These are phyloP conservation scores for Podaxis mareebaensis DNA, from an alignment of 768 basidiomycete genomes.

Conservation along the genomic window DNA sequence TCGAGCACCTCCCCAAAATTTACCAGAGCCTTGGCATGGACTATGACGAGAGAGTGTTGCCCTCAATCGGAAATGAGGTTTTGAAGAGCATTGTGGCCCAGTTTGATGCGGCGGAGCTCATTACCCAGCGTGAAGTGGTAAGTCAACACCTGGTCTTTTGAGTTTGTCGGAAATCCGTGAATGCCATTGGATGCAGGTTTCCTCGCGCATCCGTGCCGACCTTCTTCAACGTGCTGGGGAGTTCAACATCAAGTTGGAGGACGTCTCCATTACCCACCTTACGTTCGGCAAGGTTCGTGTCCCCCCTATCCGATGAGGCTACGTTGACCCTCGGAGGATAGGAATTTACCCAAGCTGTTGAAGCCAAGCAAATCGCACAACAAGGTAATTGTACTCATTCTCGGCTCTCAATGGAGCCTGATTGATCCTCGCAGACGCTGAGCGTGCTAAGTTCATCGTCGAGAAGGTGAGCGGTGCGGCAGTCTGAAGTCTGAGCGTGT, in stretches of 20 bases:
- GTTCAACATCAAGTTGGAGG: constrained; percentile 94
- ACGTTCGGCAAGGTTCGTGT: constrained; percentile 78
- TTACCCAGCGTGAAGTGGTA: constrained; percentile 97
- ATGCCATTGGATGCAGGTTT: constrained; percentile 53
- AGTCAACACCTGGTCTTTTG: constrained; percentile 28
- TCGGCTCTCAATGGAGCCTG: constrained; percentile 9
- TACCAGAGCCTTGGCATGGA: constrained; percentile 95
- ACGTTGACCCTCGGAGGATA: constrained; percentile 27
- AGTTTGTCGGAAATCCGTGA: background rate
- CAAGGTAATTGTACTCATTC: constrained; percentile 60
- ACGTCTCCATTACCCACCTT: constrained; percentile 93
- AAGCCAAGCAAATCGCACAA: constrained; percentile 99
- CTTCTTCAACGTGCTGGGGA: constrained; percentile 91
- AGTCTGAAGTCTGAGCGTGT: background rate
- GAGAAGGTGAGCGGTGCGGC: constrained; percentile 69
- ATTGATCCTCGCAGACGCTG: constrained; percentile 67
- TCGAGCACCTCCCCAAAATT: constrained; percentile 83
- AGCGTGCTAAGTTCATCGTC: constrained; percentile 98
- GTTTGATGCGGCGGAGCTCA: constrained; percentile 95
- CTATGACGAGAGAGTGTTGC: constrained; percentile 97
- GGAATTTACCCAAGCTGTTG: constrained; percentile 98
- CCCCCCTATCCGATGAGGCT: constrained; percentile 6
- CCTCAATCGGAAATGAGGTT: constrained; percentile 98
- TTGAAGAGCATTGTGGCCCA: constrained; percentile 98
- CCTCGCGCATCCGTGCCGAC: constrained; percentile 89